phyloP scores from a whole-genome alignment of 805 yeast species.

The Kodamaea kaohsiungensis region DNA sequence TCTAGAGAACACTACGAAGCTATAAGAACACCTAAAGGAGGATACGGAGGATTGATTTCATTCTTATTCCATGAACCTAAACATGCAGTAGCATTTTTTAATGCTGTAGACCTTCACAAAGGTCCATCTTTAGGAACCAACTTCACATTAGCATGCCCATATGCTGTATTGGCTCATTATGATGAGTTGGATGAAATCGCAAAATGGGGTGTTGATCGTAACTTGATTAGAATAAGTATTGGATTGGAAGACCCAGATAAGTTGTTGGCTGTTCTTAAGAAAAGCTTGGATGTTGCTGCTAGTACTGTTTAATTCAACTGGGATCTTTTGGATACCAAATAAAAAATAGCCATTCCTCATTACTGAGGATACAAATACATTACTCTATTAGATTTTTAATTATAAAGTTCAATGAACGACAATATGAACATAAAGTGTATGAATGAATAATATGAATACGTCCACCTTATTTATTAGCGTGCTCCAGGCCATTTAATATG shows the following conservation, averaged over 20 bases:
- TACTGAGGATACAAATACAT: not conserved
- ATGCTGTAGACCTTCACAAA: slow-evolving; percentile 67
- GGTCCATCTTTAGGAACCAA: slow-evolving; percentile 93
- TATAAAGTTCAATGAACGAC: not conserved
- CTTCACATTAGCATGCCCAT: slow-evolving; percentile 87
- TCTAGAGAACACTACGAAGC: slow-evolving; percentile 69
- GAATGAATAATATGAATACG: no score
- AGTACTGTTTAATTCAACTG: slow-evolving; percentile 15
- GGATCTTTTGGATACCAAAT: no score
- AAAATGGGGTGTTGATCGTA: slow-evolving; percentile 78
- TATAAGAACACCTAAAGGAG: slow-evolving; percentile 68
- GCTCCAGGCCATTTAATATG: slow-evolving; percentile 12
- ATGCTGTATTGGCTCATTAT: slow-evolving; percentile 83
- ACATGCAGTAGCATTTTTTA: slow-evolving; percentile 73
- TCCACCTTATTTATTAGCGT: not conserved
- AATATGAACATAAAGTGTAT: not conserved
- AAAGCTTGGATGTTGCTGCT: slow-evolving; percentile 50
- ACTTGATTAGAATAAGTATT: slow-evolving; percentile 76
- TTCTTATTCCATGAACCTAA: slow-evolving; percentile 63
- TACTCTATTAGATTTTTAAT: not conserved
- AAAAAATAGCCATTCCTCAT: not conserved
- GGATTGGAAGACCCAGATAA: slow-evolving; percentile 77
- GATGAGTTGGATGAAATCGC: slow-evolving; percentile 77
- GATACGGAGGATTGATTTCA: slow-evolving; percentile 87
- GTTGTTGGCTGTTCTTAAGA: slow-evolving; percentile 49